These are phyloP conservation scores for Coemansia erecta DNA, from an alignment of 192 early-diverging fungal genomes.

Conservation along the genomic window DNA sequence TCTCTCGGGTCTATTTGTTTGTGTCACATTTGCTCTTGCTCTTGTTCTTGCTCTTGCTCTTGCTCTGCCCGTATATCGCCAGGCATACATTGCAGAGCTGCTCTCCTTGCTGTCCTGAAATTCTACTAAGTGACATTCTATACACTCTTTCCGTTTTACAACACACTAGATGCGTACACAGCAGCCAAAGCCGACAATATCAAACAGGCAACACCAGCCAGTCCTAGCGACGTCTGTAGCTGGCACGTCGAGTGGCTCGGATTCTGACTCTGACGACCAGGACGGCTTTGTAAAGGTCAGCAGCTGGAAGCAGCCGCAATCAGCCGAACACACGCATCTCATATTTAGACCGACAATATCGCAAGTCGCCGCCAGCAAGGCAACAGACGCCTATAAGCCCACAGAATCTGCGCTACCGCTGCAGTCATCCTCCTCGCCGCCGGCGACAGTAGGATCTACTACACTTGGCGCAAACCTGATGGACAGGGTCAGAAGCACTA, in stretches of 20 bases:
- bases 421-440: constrained; percentile 3
- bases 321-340: constrained; percentile 19
- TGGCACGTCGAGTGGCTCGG: constrained; percentile 13
- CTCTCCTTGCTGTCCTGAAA: background rate
- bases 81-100: background rate
- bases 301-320: constrained; percentile 24
- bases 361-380: background rate
- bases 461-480: constrained; percentile 19
- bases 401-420: background rate
- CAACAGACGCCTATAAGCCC: background rate
- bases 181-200: too few relatives aligned
- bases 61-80: background rate
- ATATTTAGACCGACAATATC: constrained; percentile 38
- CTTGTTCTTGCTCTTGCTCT: background rate
- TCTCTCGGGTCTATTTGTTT: background rate
- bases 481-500: constrained; percentile 20
- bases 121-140: background rate
- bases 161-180: too few relatives aligned
- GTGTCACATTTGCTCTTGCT: background rate
- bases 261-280: constrained; percentile 46
- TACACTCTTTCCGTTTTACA: too few relatives aligned
- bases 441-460: background rate
- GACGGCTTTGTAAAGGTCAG: constrained; percentile 50
- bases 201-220: background rate
- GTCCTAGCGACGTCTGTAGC: background rate